These are phyloP conservation scores for Bolboschoenoplectus hybrid DNA, from an alignment of 202 grass and related monocot species.

Conservation along the genomic window DNA sequence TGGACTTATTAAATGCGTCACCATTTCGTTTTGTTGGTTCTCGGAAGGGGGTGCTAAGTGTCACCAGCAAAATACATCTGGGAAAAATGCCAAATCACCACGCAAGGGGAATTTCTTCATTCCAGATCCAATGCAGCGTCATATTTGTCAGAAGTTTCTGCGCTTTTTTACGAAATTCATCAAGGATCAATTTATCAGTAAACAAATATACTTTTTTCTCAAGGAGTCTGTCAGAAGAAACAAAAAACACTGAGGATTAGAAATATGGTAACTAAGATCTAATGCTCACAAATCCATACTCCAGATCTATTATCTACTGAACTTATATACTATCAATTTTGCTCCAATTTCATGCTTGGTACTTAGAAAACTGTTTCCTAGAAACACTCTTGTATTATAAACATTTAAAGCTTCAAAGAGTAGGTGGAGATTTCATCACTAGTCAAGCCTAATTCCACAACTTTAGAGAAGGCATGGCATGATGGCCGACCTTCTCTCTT, in stretches of 20 bases:
- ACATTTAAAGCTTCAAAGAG: constrained; percentile 15
- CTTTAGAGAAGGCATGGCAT: background rate
- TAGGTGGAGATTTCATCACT: background rate
- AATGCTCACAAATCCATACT: background rate
- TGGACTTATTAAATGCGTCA: background rate
- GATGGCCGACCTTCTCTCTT: background rate
- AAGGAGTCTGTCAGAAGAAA: background rate
- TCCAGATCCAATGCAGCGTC: background rate
- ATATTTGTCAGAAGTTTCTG: background rate
- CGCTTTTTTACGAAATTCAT: background rate
- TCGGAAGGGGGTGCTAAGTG: background rate
- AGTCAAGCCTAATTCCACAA: constrained; percentile 32
- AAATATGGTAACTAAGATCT: background rate
- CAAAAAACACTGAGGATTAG: background rate
- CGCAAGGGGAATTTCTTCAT: background rate
- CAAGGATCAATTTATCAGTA: background rate
- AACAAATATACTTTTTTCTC: background rate
- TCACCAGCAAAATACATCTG: background rate
- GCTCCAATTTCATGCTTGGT: background rate
- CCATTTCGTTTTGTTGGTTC: background rate
- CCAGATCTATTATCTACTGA: background rate
- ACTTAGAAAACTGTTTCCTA: background rate
- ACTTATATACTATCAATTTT: background rate
- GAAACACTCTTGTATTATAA: background rate
- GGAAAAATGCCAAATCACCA: background rate